Conservation (phyloP, 2,329 filamentous ascomycete genomes). For the Colletotrichum nymphaeae region DNA sequence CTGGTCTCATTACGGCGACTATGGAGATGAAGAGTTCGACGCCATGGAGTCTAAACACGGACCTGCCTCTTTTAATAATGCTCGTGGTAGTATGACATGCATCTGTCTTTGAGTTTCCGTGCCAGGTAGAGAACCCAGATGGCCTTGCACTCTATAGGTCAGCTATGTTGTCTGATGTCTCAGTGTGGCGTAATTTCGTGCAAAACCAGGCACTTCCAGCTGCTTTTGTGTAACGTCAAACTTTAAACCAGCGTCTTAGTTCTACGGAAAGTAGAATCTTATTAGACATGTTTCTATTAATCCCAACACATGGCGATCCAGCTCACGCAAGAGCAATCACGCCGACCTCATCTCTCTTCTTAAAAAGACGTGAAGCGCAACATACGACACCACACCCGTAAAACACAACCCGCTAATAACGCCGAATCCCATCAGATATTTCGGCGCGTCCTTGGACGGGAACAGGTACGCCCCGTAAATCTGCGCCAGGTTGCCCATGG, state of each 20-base stretch:
- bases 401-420: conserved; percentile 35
- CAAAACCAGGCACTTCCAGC: not conserved
- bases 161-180: not conserved
- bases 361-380: conserved; percentile 19
- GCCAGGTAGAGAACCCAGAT: too few species aligned
- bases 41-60: too few species aligned
- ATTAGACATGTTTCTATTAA: not conserved
- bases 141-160: not conserved
- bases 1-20: too few species aligned
- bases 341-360: not conserved
- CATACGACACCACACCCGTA: conserved; percentile 22
- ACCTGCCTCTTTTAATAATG: too few species aligned
- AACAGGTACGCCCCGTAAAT: conserved; percentile 68
- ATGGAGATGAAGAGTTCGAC: too few species aligned
- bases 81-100: not conserved
- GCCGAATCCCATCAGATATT: conserved; percentile 57
- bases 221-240: not conserved
- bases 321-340: not conserved
- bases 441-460: conserved; percentile 58
- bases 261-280: not conserved
- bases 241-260: not conserved
- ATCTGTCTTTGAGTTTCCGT: not conserved
- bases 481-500: conserved; percentile 64
- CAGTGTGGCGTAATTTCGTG: not conserved
- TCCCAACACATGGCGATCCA: too few species aligned